Percentiles rank a stretch among this genome's conserved stretches.
phyloP scores from a whole-genome alignment of 169 alveolate genomes.

The Babesia gibsoni region DNA sequence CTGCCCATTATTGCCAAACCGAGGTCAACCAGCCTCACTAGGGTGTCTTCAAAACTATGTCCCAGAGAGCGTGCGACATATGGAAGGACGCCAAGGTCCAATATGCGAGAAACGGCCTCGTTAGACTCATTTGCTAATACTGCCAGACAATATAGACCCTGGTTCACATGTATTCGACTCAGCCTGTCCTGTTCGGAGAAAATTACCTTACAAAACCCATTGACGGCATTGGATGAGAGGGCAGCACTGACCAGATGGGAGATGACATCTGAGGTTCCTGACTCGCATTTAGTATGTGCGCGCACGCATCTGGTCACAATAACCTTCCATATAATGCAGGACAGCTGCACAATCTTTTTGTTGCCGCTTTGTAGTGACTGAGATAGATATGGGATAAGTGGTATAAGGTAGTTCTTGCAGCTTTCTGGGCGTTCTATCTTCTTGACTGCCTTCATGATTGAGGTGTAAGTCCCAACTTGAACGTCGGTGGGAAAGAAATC shows the following conservation, averaged over 20 bases:
- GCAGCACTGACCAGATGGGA: not conserved
- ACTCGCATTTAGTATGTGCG: not conserved
- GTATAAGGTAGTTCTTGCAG: constrained; percentile 27
- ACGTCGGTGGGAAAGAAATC: constrained; percentile 54
- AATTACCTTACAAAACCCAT: constrained; percentile 1
- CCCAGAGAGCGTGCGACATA: not conserved
- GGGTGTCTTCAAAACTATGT: not conserved
- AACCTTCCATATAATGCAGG: constrained; percentile 38
- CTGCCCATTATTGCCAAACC: constrained; percentile 32
- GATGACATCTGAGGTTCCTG: constrained; percentile 1
- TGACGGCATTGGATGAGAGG: not conserved
- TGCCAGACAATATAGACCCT: constrained; percentile 19
- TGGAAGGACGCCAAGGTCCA: not conserved
- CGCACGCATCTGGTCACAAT: not conserved
- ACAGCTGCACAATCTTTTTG: constrained; percentile 46
- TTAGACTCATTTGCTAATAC: constrained; percentile 10
- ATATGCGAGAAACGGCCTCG: constrained; percentile 4
- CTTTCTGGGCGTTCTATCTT: constrained; percentile 26
- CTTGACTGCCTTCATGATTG: constrained; percentile 28
- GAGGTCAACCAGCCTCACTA: constrained; percentile 11
- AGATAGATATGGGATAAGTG: constrained; percentile 24
- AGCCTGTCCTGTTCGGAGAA: not conserved
- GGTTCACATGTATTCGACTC: constrained; percentile 6
- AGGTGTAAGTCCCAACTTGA: constrained; percentile 34
- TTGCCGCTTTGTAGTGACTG: constrained; percentile 15